Percentiles rank a stretch among this genome's conserved stretches.
phyloP scores from a whole-genome alignment of 225 moss, liverwort and hornwort species.

The Physcomitrium patens region DNA sequence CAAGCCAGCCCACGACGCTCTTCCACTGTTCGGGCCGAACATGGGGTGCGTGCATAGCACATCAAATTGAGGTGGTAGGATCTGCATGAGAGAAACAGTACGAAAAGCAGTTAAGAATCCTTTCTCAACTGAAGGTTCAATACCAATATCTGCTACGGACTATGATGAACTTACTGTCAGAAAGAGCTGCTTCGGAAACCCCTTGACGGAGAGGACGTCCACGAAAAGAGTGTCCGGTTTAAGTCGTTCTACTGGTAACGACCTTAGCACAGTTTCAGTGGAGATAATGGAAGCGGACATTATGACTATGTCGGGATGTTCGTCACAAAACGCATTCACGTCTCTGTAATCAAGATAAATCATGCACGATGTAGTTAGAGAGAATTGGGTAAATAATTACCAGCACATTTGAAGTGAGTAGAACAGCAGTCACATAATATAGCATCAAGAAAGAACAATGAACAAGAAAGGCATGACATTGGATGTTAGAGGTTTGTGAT shows the following conservation, averaged over 20 bases:
- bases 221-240: conserved; percentile 69
- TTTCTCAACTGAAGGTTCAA: neutral
- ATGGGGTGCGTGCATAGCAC: conserved; percentile 85
- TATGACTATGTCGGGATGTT: conserved; percentile 69
- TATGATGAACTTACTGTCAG: conserved; percentile 43
- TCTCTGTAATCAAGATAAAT: conserved; percentile 42
- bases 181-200: conserved; percentile 65
- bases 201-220: conserved; percentile 80
- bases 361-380: neutral
- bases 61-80: conserved; percentile 65
- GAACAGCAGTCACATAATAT: neutral
- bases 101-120: conserved; percentile 14
- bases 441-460: neutral
- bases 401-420: neutral
- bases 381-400: neutral
- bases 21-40: conserved; percentile 83
- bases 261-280: conserved; percentile 53
- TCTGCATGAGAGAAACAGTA: conserved; percentile 35
- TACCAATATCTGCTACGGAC: neutral
- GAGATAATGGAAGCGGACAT: conserved; percentile 77
- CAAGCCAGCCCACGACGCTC: conserved; percentile 54
- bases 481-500: neutral
- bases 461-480: neutral
- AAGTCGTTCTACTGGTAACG: conserved; percentile 56
- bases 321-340: conserved; percentile 71